A percentile compares a stretch with the other conserved stretches of the same genome.
phyloP scores from a whole-genome alignment of 805 yeast species.

The Wickerhamiella azyma region DNA sequence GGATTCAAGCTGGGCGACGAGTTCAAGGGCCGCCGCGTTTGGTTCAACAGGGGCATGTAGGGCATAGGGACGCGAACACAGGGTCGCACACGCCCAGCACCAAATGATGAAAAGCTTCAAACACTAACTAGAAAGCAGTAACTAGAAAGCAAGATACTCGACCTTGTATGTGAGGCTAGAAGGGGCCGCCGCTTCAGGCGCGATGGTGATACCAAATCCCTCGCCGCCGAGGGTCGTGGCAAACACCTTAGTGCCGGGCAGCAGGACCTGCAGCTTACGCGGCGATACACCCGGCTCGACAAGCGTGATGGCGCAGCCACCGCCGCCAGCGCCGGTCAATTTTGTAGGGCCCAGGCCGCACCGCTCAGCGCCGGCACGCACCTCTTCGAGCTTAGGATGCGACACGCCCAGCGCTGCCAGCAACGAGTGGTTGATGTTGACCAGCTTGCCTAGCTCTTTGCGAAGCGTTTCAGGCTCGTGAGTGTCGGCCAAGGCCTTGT shows the following conservation, averaged over 20 bases:
- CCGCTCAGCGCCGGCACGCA: conserved; percentile 52
- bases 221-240: conserved; percentile 77
- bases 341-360: conserved; percentile 71
- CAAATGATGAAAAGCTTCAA: too few relatives aligned
- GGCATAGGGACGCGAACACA: background rate
- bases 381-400: conserved; percentile 76
- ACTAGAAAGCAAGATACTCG: background rate
- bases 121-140: background rate
- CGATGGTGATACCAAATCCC: conserved; percentile 49
- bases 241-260: conserved; percentile 39
- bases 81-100: too few relatives aligned
- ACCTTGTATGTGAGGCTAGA: background rate
- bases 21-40: conserved; percentile 43
- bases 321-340: conserved; percentile 98
- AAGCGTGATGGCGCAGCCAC: conserved; percentile 92
- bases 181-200: background rate
- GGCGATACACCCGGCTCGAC: conserved; percentile 31
- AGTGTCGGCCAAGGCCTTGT: conserved; percentile 42
- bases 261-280: conserved; percentile 19
- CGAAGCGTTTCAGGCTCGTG: conserved; percentile 26
- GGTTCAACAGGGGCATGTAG: conserved; percentile 89
- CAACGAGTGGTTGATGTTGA: conserved; percentile 76
- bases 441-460: conserved; percentile 31
- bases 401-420: conserved; percentile 79
- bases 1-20: conserved; percentile 50